Conservation (phyloP, 2,329 filamentous ascomycete species). For the Sclerotinia subarctica region DNA sequence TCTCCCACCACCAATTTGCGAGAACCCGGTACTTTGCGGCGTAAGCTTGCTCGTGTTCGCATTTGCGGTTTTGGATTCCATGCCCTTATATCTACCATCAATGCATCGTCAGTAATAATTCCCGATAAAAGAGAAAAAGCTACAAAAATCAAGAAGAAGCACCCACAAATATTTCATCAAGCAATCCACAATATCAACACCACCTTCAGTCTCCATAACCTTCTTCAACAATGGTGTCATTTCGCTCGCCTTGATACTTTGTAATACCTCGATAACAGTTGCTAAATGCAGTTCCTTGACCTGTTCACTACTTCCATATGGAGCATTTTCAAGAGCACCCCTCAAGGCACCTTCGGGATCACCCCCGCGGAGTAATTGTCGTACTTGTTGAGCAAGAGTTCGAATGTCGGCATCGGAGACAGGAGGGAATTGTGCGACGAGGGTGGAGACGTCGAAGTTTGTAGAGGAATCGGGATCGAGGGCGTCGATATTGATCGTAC, state of each 20-base stretch:
- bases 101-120: background rate
- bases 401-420: conserved; percentile 76
- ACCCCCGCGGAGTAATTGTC: conserved; percentile 81
- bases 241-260: conserved; percentile 93
- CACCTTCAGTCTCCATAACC: conserved; percentile 75
- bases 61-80: conserved; percentile 50
- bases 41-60: conserved; percentile 47
- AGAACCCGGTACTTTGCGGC: conserved; percentile 80
- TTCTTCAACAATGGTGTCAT: conserved; percentile 85
- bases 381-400: conserved; percentile 73
- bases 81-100: conserved; percentile 76
- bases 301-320: conserved; percentile 61
- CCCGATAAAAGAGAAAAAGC: background rate
- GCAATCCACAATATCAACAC: conserved; percentile 82
- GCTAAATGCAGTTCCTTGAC: conserved; percentile 80
- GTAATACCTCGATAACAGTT: conserved; percentile 87
- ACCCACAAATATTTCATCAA: conserved; percentile 96
- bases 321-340: conserved; percentile 79
- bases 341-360: conserved; percentile 84
- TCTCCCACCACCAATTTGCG: conserved; percentile 61
- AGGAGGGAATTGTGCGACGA: conserved; percentile 71
- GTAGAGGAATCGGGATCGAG: conserved; percentile 83
- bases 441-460: conserved; percentile 86
- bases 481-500: conserved; percentile 92
- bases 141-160: background rate